A percentile compares a stretch with the other conserved stretches of the same genome.
Evolutionary conservation across 2,329 filamentous ascomycete species (phyloP).

Genomic region (Phialophora tarda): DNA sequence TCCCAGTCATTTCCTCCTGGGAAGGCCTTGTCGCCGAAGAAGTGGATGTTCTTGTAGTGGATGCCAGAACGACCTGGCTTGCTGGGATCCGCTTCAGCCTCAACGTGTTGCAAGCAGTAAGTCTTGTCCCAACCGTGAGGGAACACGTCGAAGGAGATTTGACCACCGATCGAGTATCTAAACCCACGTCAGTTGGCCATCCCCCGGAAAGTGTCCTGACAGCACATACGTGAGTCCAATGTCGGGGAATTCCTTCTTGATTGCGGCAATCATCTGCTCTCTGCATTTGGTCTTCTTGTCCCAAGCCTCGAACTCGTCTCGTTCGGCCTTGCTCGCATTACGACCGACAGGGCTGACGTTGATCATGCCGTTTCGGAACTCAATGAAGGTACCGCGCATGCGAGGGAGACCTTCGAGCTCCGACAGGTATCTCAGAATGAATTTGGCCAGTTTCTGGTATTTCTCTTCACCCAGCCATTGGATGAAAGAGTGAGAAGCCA

Average conservation of each 20-base stretch:
- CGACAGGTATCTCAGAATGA: slow-evolving; percentile 65
- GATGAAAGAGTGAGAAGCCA: slow-evolving; percentile 86
- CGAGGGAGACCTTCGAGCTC: slow-evolving; percentile 63
- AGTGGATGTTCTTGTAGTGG: slow-evolving; percentile 86
- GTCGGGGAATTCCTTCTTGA: slow-evolving; percentile 82
- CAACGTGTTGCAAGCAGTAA: slow-evolving; percentile 88
- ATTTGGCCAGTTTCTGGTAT: slow-evolving; percentile 67
- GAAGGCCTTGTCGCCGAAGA: slow-evolving; percentile 96
- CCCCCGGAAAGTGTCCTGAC: neutral
- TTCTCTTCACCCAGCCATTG: slow-evolving; percentile 83
- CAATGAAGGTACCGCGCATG: slow-evolving; percentile 70
- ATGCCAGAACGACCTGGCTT: slow-evolving; percentile 64
- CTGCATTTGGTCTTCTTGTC: slow-evolving; percentile 80
- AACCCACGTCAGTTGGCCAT: slow-evolving; percentile 13
- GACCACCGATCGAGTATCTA: slow-evolving; percentile 91
- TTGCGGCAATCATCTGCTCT: slow-evolving; percentile 72
- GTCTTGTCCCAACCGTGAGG: slow-evolving; percentile 98
- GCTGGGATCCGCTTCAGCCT: slow-evolving; percentile 70
- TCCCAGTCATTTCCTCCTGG: slow-evolving; percentile 94
- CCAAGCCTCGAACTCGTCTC: slow-evolving; percentile 79
- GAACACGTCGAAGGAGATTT: slow-evolving; percentile 99
- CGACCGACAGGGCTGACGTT: slow-evolving; percentile 70
- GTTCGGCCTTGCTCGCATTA: slow-evolving; percentile 81
- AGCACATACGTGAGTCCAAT: slow-evolving; percentile 78
- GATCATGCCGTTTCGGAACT: slow-evolving; percentile 71